Evolutionary conservation across 352 stramenopile species (phyloP).

Genomic region (Globisporangium cylindrosporum): DNA sequence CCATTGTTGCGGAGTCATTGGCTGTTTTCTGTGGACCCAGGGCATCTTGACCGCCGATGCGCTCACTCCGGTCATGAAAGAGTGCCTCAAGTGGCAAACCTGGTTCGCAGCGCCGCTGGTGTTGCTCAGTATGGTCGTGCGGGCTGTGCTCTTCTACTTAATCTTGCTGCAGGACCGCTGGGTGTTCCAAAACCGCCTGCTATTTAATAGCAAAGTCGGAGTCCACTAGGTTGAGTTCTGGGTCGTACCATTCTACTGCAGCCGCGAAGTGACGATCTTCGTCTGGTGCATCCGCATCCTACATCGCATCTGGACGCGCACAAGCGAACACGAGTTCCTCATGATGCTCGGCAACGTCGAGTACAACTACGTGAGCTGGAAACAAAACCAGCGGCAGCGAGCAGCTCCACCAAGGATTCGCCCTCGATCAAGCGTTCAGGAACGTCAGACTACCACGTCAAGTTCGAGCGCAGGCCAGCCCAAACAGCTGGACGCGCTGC

Average conservation of each 20-base stretch:
- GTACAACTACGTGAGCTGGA: slow-evolving; percentile 10
- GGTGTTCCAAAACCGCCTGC: slow-evolving; percentile 18
- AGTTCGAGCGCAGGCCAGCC: background rate
- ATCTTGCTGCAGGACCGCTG: slow-evolving; percentile 13
- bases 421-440: background rate
- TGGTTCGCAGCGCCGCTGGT: slow-evolving; percentile 5
- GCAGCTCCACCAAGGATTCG: background rate
- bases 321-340: slow-evolving; percentile 7
- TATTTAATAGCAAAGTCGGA: slow-evolving; percentile 4
- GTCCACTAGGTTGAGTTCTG: background rate
- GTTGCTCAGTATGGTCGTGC: slow-evolving; percentile 3
- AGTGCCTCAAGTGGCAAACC: slow-evolving; percentile 4
- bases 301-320: slow-evolving; percentile 3
- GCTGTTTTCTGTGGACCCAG: slow-evolving; percentile 17
- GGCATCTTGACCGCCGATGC: slow-evolving; percentile 19
- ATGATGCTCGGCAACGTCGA: slow-evolving; percentile 13
- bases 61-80: slow-evolving; percentile 16
- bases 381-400: background rate
- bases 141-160: background rate
- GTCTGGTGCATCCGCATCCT: slow-evolving; percentile 11
- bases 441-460: background rate
- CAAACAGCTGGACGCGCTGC: background rate
- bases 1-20: background rate
- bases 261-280: slow-evolving; percentile 2
- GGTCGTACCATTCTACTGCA: slow-evolving; percentile 11